Conservation (phyloP, 1,284 basidiomycete genomes). For the Takashimella tepidaria region DNA sequence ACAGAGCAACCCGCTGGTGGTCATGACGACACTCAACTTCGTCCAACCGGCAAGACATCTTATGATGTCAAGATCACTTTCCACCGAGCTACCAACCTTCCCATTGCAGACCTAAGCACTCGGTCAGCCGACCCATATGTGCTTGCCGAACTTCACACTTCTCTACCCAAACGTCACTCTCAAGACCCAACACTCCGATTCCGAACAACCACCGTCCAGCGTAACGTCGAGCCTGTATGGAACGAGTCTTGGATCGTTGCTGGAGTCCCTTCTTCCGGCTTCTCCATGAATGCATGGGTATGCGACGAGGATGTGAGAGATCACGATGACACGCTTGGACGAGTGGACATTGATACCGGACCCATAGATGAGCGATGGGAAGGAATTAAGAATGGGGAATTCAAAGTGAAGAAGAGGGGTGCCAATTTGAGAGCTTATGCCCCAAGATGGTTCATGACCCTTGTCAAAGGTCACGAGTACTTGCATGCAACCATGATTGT, state of each 20-base stretch:
- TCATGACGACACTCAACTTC: not conserved
- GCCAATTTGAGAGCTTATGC: slow-evolving; percentile 43
- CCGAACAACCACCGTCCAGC: slow-evolving; percentile 48
- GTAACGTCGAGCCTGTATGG: slow-evolving; percentile 48
- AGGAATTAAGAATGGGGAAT: slow-evolving; percentile 25
- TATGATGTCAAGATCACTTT: slow-evolving; percentile 51
- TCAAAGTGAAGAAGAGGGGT: slow-evolving; percentile 46
- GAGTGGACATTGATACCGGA: slow-evolving; percentile 32
- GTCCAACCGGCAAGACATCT: slow-evolving; percentile 10
- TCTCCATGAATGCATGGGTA: slow-evolving; percentile 44
- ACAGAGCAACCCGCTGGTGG: not conserved
- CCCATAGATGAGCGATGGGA: slow-evolving; percentile 30
- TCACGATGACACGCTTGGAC: slow-evolving; percentile 52
- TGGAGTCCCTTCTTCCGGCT: slow-evolving; percentile 49
- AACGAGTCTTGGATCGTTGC: slow-evolving; percentile 50
- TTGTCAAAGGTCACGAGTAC: slow-evolving; percentile 10
- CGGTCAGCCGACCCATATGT: slow-evolving; percentile 51
- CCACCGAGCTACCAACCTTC: slow-evolving; percentile 48
- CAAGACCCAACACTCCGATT: slow-evolving; percentile 45
- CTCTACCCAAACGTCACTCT: slow-evolving; percentile 26
- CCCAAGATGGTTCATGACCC: slow-evolving; percentile 30
- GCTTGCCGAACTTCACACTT: slow-evolving; percentile 36
- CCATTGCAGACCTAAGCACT: slow-evolving; percentile 47
- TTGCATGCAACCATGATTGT: slow-evolving; percentile 30
- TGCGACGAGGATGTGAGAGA: slow-evolving; percentile 51